Evolutionary conservation across 208 protist species (phyloP).

Genomic region (Entamoeba histolytica): DNA sequence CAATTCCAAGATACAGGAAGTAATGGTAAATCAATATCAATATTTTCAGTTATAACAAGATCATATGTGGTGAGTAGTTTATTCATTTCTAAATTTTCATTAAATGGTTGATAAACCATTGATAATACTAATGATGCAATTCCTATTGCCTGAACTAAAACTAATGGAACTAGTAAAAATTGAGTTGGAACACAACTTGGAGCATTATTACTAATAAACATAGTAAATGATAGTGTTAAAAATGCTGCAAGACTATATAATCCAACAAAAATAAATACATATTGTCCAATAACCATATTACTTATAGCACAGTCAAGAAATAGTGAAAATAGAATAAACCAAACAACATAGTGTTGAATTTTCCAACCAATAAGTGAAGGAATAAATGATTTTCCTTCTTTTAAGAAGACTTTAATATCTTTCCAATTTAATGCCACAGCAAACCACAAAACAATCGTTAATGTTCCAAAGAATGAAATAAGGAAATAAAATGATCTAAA

Average conservation of each 20-base stretch:
- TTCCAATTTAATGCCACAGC: not conserved
- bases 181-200: not conserved
- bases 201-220: not conserved
- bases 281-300: not conserved
- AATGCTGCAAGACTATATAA: not conserved
- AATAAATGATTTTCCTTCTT: not conserved
- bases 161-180: not conserved
- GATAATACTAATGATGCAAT: not conserved
- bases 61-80: not conserved
- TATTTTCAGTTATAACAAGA: not conserved
- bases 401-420: not conserved
- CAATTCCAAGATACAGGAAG: not conserved
- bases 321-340: not conserved
- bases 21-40: not conserved
- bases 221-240: not conserved
- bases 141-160: not conserved
- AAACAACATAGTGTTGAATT: not conserved
- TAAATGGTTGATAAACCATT: not conserved
- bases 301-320: not conserved
- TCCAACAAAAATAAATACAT: not conserved
- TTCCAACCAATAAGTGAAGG: not conserved
- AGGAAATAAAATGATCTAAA: not conserved
- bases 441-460: not conserved
- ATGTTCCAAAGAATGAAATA: not conserved
- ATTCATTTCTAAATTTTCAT: not conserved